A percentile compares a stretch with the other conserved stretches of the same genome.
These are phyloP conservation scores for Plectranthus barbatus DNA, from an alignment of 257 asterid genomes.

Conservation along the genomic window DNA sequence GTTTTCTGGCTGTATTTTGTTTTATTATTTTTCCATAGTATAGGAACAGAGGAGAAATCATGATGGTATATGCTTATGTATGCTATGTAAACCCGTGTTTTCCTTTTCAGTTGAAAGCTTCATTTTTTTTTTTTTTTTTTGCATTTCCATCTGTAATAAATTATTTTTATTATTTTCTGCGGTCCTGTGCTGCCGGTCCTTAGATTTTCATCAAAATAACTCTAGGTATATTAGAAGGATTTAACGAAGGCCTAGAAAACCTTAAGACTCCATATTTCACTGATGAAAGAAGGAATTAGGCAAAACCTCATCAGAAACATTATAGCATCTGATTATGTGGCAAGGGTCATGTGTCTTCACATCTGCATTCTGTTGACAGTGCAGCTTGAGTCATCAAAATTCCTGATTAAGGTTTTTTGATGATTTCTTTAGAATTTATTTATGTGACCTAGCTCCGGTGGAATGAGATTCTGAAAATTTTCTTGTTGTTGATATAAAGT, in stretches of 20 bases:
- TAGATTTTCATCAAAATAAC: too few species aligned
- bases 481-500: constrained; percentile 5
- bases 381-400: background rate
- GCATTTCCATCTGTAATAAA: too few species aligned
- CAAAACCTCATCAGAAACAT: background rate
- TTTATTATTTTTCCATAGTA: background rate
- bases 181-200: too few species aligned
- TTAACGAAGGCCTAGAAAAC: background rate
- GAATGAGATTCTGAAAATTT: constrained; percentile 3
- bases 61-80: too few species aligned
- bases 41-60: background rate
- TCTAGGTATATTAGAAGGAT: too few species aligned
- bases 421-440: background rate
- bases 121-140: too few species aligned
- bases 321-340: background rate
- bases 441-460: background rate
- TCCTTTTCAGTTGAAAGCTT: too few species aligned
- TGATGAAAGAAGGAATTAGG: too few species aligned
- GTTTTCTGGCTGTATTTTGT: too few species aligned
- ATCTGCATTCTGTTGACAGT: background rate
- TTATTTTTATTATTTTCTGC: too few species aligned
- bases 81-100: too few species aligned
- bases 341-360: background rate
- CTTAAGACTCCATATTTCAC: too few species aligned
- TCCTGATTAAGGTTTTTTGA: background rate